Percentiles rank a stretch among this genome's conserved stretches.
These are phyloP conservation scores for Cercospora citrullina DNA, from an alignment of 2,329 filamentous ascomycete species.

Conservation along the genomic window DNA sequence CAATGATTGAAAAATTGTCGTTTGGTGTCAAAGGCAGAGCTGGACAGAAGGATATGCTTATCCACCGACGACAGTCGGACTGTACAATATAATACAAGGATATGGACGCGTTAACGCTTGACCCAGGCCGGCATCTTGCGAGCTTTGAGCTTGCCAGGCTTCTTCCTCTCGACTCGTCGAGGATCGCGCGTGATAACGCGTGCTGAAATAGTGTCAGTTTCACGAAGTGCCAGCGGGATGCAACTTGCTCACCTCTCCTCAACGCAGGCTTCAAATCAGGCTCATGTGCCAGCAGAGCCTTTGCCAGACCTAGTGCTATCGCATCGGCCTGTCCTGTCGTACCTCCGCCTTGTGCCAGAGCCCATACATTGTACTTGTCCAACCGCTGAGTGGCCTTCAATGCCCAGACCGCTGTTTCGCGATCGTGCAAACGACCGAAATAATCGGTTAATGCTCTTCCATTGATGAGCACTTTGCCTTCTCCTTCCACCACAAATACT, in stretches of 20 bases:
- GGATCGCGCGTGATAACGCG: constrained; percentile 89
- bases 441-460: constrained; percentile 78
- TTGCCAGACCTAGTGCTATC: constrained; percentile 83
- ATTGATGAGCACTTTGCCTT: constrained; percentile 86
- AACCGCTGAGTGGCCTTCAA: constrained; percentile 77
- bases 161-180: constrained; percentile 95
- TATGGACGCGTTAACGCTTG: constrained; percentile 60
- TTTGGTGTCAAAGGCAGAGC: background rate
- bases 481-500: constrained; percentile 88
- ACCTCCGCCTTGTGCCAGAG: constrained; percentile 78
- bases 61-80: background rate
- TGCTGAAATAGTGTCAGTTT: constrained; percentile 56
- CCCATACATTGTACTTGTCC: constrained; percentile 98
- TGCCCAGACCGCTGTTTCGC: constrained; percentile 91
- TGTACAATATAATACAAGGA: constrained; percentile 21
- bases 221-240: background rate
- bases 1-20: background rate
- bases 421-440: constrained; percentile 87
- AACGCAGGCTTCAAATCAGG: constrained; percentile 85
- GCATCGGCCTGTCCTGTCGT: constrained; percentile 95
- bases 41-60: background rate
- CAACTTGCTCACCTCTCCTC: constrained; percentile 71
- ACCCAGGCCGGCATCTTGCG: constrained; percentile 99
- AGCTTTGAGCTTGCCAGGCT: constrained; percentile 91
- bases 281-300: constrained; percentile 86